These are phyloP conservation scores for Polyporus tsugae DNA, from an alignment of 1,284 basidiomycete genomes.

Conservation along the genomic window DNA sequence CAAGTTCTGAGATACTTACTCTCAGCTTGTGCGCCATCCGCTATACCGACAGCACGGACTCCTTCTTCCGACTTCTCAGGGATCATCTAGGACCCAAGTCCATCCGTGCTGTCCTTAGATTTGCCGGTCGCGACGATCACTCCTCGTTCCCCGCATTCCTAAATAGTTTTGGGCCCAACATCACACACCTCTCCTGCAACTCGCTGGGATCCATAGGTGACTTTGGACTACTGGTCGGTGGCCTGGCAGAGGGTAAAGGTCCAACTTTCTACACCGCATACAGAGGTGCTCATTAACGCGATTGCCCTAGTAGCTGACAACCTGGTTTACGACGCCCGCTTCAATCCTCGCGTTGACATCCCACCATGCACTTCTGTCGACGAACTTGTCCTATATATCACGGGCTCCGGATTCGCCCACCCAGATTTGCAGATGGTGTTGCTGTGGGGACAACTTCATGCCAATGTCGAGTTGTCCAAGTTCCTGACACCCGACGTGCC, in stretches of 20 bases:
- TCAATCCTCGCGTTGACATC: neutral
- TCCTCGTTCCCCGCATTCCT: slow-evolving; percentile 1
- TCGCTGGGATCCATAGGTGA: neutral
- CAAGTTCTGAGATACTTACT: neutral
- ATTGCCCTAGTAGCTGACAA: neutral
- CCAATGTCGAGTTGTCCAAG: neutral
- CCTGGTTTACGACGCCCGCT: neutral
- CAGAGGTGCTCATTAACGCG: neutral
- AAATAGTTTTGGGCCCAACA: neutral
- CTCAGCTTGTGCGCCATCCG: neutral
- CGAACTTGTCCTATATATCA: neutral
- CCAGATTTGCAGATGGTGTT: neutral
- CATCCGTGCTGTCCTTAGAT: neutral
- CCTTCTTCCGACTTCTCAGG: neutral
- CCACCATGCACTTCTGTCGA: neutral
- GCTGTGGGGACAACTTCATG: neutral
- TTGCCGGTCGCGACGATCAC: neutral
- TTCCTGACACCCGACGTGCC: neutral
- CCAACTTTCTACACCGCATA: neutral
- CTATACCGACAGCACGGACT: neutral
- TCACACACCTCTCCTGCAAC: neutral
- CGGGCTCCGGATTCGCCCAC: neutral
- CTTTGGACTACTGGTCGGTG: neutral
- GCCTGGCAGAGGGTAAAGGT: neutral
- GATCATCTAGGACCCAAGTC: neutral